These are phyloP conservation scores for Alternaria atra DNA, from an alignment of 2,329 filamentous ascomycete species.

Conservation along the genomic window DNA sequence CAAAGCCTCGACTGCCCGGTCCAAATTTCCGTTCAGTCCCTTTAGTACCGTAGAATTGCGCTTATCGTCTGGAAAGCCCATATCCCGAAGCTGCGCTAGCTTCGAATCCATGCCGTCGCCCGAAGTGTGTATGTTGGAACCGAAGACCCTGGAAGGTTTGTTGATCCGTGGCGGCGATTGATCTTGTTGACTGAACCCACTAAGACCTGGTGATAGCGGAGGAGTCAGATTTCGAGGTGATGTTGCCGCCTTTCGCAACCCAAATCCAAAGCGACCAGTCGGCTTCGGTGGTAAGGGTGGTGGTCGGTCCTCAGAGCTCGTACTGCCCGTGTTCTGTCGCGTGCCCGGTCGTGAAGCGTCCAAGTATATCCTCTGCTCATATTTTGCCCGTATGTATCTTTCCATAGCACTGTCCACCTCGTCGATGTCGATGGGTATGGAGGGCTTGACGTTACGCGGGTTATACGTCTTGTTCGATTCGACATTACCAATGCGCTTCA, in stretches of 20 bases:
- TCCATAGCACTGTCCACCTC: conserved; percentile 96
- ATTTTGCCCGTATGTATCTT: conserved; percentile 93
- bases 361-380: conserved; percentile 71
- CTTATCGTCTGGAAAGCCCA: conserved; percentile 89
- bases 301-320: conserved; percentile 64
- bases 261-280: conserved; percentile 68
- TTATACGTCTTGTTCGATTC: conserved; percentile 91
- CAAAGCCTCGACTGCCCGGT: conserved; percentile 84
- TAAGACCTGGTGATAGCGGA: conserved; percentile 45
- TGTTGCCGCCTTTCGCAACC: conserved; percentile 74
- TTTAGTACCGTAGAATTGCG: conserved; percentile 84
- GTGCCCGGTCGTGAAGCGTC: conserved; percentile 52
- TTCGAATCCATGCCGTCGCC: conserved; percentile 76
- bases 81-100: conserved; percentile 78
- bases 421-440: conserved; percentile 88
- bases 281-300: conserved; percentile 69
- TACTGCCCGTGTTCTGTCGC: conserved; percentile 66
- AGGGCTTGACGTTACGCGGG: conserved; percentile 79
- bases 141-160: conserved; percentile 73
- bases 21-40: conserved; percentile 83
- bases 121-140: conserved; percentile 67
- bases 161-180: conserved; percentile 58
- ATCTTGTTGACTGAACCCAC: conserved; percentile 41
- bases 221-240: conserved; percentile 68
- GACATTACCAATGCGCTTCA: conserved; percentile 90